Percentiles rank a stretch among this genome's conserved stretches.
Conservation (phyloP, 2,329 filamentous ascomycete genomes). For the Fusarium poae region DNA sequence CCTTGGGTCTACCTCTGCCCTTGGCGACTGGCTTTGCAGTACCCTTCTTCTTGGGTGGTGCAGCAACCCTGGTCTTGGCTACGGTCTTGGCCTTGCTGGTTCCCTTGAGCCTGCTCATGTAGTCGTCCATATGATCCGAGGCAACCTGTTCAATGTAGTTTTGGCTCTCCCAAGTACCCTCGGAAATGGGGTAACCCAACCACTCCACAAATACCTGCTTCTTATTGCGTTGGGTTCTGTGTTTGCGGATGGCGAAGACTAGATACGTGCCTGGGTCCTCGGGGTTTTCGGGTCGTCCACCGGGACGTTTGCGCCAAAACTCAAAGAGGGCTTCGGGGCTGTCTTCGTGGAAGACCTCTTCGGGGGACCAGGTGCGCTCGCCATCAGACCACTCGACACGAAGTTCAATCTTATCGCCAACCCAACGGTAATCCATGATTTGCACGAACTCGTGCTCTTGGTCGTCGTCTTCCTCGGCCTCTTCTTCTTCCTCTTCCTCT, state of each 20-base stretch:
- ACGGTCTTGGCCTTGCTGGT: not conserved
- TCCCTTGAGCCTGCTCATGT: constrained; percentile 31
- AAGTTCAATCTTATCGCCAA: constrained; percentile 48
- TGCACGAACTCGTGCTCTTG: constrained; percentile 24
- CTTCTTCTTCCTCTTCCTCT: not conserved
- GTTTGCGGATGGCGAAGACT: constrained; percentile 53
- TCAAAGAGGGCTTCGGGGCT: constrained; percentile 49
- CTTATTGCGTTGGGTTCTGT: constrained; percentile 47
- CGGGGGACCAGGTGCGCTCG: constrained; percentile 53
- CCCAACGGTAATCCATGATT: constrained; percentile 51
- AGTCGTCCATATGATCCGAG: constrained; percentile 47
- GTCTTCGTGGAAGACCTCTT: constrained; percentile 53
- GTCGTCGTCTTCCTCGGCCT: not conserved
- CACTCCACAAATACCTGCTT: constrained; percentile 54
- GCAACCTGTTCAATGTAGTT: constrained; percentile 47
- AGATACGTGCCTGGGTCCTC: constrained; percentile 50
- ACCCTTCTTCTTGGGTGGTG: not conserved
- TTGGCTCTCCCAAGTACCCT: constrained; percentile 51
- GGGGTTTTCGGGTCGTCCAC: constrained; percentile 53
- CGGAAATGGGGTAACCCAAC: constrained; percentile 51
- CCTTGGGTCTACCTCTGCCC: not conserved
- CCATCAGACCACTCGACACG: constrained; percentile 52
- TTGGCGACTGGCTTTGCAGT: not conserved
- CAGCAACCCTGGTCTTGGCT: no score
- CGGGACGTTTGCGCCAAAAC: constrained; percentile 50